Evolutionary conservation across 169 alveolate genomes (phyloP), one percentile per base, ranked within the genome.

Genomic region (Plasmodium ovale): DNA sequence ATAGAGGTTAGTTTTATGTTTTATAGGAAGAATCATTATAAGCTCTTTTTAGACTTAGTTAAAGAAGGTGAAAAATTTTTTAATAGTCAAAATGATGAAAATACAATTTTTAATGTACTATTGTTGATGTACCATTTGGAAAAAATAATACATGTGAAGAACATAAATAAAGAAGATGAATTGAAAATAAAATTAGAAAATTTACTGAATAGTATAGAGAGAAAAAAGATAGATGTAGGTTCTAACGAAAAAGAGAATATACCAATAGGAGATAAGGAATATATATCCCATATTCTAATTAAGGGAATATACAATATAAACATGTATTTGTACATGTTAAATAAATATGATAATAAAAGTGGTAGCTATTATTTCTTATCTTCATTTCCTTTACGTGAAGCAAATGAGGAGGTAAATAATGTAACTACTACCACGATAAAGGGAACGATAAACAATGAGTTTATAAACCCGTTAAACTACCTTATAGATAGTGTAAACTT

Each of bases 101-200:
- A 42, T 9, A 59, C 60, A 21, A 64, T 31, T 33, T 82, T 82
- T 64, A 51, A 67, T 58, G 35, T 59, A 3, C 62, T 85, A 23
- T 35, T 68, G n/a, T 72, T 85, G 16, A 10, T 85, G 27, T 62
- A 85, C 16, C 56, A 85, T 27, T 68, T 56, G 42, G 91, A 85
- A 39, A 60, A 85, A 68, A 53, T 85, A 39, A 54, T 67, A 47
- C 53, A 68, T 39, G 68, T 35, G 4, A 85, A 85, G 33, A 85
- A 56, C 69, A 35, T 56, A 6, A 69, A 47, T 62, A 68, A 85
- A 47, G 91, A 85, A 54, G 73, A 68, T 56, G 91, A 85, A 62
- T n/a, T 85, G 12, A 85, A 85, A 54, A 85, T 85, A 44, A 85
- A 85, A 25, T 7, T 69, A 53, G 91, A 85, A 37, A 67, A 85